Percentiles rank a stretch among this genome's conserved stretches.
Evolutionary conservation across 2,329 filamentous ascomycete genomes (phyloP).

Genomic region (Basipetospora chlamydospora): DNA sequence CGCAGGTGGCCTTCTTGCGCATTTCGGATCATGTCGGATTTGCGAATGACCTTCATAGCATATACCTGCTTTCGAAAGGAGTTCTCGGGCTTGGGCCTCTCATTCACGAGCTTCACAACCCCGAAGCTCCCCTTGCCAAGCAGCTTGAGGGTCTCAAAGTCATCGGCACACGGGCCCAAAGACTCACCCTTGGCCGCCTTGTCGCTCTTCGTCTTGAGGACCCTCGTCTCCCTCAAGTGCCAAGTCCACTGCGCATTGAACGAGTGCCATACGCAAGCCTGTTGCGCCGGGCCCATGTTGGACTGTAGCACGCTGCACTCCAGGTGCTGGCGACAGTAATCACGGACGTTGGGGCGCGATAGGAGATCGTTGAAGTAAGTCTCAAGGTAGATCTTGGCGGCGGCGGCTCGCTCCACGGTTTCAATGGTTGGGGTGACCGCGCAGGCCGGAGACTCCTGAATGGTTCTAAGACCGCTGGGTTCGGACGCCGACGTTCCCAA

Average conservation of each 20-base stretch:
- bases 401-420: constrained; percentile 65
- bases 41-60: constrained; percentile 95
- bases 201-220: constrained; percentile 47
- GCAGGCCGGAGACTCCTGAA: constrained; percentile 16
- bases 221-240: constrained; percentile 58
- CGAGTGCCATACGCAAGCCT: constrained; percentile 33
- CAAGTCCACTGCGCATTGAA: constrained; percentile 57
- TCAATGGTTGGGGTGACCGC: constrained; percentile 18
- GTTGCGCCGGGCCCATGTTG: constrained; percentile 39
- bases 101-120: constrained; percentile 71
- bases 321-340: constrained; percentile 18
- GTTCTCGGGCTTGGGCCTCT: constrained; percentile 28
- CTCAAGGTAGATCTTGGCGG: constrained; percentile 77
- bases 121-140: constrained; percentile 92
- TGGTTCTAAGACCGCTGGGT: constrained; percentile 15
- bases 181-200: constrained; percentile 10
- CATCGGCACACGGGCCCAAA: constrained; percentile 11
- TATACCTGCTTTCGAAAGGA: constrained; percentile 43
- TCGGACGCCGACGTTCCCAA: background rate
- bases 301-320: constrained; percentile 39
- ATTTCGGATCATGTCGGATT: constrained; percentile 81
- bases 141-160: constrained; percentile 66
- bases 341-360: constrained; percentile 23
- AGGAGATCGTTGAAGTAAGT: constrained; percentile 66
- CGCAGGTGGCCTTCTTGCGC: constrained; percentile 85